phyloP scores from a whole-genome alignment of 2,329 filamentous ascomycete species.

The Sclerotinia nivalis region DNA sequence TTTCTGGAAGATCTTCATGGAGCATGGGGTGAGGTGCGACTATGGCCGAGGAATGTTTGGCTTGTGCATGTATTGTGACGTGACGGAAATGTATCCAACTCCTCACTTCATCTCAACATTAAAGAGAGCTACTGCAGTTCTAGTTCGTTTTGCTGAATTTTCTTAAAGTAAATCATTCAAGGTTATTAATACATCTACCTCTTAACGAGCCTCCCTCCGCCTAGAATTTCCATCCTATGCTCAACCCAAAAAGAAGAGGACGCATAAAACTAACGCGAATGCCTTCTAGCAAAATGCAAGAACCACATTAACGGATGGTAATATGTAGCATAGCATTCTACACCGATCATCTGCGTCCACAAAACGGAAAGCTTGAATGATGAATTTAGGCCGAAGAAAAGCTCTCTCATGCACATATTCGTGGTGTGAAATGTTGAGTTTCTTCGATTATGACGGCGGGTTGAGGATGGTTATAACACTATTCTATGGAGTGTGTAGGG shows the following conservation, averaged over 20 bases:
- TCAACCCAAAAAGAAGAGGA: conserved; percentile 28
- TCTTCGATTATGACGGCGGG: conserved; percentile 33
- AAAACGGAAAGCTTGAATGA: conserved; percentile 24
- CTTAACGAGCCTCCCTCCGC: conserved; percentile 23
- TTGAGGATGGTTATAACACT: conserved; percentile 36
- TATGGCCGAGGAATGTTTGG: neutral
- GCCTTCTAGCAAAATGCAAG: conserved; percentile 36
- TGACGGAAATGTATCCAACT: neutral
- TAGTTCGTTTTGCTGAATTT: neutral
- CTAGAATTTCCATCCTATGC: conserved; percentile 30
- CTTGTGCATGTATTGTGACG: neutral
- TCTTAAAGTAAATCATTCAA: neutral
- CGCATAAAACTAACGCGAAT: conserved; percentile 34
- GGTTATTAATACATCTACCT: neutral
- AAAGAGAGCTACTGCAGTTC: neutral
- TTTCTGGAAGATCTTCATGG: neutral
- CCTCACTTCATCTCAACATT: neutral
- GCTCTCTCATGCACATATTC: neutral
- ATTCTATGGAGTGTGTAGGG: conserved; percentile 36
- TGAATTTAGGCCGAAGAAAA: conserved; percentile 29
- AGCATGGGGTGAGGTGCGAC: neutral
- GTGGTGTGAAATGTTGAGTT: conserved; percentile 32
- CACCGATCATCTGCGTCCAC: conserved; percentile 21
- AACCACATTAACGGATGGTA: conserved; percentile 33
- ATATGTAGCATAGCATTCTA: conserved; percentile 33